Base-by-base conservation (phyloP, 306 rosid genomes). In the Gillenia trifoliata region DNA sequence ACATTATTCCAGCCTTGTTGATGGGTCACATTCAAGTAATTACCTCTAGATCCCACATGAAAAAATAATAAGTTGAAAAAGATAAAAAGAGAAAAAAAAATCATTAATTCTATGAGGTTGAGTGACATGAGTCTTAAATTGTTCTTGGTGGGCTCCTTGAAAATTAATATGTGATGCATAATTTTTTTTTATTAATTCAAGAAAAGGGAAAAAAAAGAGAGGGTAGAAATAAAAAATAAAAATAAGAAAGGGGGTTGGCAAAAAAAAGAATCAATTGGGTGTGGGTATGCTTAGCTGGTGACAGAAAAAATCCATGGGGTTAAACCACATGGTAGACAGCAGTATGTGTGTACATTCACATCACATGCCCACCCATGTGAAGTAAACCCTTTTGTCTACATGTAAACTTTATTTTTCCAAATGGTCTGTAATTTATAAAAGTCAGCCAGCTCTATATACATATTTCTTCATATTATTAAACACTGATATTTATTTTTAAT, bases 311-410 rank as follows among this genome's bases (percentile, higher is more conserved):
- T 83, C 63, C 59, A 78, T 76, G 89, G 86, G 87, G 23, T 89
- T 79, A 89, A 86, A 82, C 84, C 97, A 93, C 97, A 91, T 89
- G 97, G 96, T 78, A 87, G 91, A 91, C 92, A 87, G 81, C 85
- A 81, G 55, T 54, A 82, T 57, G 68, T 85, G 95, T 73, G 89
- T 86, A 72, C 88, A 89, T 86, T 88, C 92, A 88, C 91, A 85
- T 84, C 92, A 88, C 95, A 89, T 88, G 96, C 86, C 82, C 81
- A 75, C 84, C 91, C 96, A 89, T 89, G 96, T 85, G 92, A 86
- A 79, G 74, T 83, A 80, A 83, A 79, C 68, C 88, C 93, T 89
- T 89, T 90, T 90, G 93, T 92, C 96, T 84, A 81, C 87, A 83
- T 78, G 83, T 90, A 65, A 82, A 80, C 71, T 55, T 75, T 71